Percentiles rank a stretch among this genome's conserved stretches.
phyloP scores from a whole-genome alignment of 78 protist species.

The slime mould (Dictyostelium discoideum) region DNA sequence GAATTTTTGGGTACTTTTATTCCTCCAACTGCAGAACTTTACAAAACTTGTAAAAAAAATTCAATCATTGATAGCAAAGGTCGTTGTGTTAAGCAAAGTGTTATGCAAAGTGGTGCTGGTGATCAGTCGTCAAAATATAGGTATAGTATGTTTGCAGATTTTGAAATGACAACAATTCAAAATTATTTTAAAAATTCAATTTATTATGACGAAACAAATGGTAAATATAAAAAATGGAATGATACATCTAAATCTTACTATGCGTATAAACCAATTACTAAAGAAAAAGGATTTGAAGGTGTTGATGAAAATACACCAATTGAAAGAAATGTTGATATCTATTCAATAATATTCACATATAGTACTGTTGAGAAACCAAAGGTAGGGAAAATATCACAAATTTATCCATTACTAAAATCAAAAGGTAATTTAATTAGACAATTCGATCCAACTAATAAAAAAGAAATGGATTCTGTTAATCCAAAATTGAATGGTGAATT shows the following conservation, averaged over 20 bases:
- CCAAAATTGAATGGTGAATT: neutral
- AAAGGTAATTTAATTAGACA: constrained; percentile 20
- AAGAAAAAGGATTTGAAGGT: neutral
- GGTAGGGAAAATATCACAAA: neutral
- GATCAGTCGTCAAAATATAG: neutral
- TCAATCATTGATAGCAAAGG: neutral
- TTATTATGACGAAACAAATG: neutral
- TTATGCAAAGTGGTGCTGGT: constrained; percentile 62
- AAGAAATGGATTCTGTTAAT: neutral
- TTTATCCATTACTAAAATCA: constrained; percentile 11
- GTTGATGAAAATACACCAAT: neutral
- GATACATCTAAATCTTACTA: neutral
- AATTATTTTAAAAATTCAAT: neutral
- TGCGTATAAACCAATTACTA: neutral
- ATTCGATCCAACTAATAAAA: constrained; percentile 35
- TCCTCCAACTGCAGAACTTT: neutral
- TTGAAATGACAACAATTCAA: constrained; percentile 20
- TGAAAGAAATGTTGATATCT: neutral
- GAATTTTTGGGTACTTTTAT: constrained; percentile 23
- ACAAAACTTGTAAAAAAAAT: neutral
- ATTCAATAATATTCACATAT: neutral
- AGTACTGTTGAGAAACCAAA: neutral
- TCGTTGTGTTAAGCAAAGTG: constrained; percentile 31
- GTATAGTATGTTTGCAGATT: constrained; percentile 42
- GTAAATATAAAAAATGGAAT: neutral